Base-by-base conservation (phyloP, 768 basidiomycete genomes). In the Russula sp. region DNA sequence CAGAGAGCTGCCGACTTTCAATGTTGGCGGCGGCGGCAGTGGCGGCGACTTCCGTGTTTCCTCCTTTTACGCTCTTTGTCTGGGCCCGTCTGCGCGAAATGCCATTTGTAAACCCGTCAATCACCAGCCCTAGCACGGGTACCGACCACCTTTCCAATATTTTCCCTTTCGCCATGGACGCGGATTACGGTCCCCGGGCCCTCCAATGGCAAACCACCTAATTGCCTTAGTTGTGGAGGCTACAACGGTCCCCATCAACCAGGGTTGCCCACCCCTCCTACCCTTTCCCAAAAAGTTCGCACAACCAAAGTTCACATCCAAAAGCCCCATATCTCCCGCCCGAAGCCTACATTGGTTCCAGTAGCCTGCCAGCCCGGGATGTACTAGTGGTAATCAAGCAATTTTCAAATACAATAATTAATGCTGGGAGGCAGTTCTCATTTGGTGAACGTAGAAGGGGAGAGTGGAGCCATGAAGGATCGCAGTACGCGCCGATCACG, bases 31-130 rank as follows among this genome's bases (percentile, higher is more conserved):
- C 8, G 20, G 27, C n/a, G 51, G 34, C n/a, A 37, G 35, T 34
- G 42, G 47, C 63, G 63, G 58, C 58, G 54, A 60, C 63, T 64
- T 60, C 58, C 54, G 45, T 42, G 31, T 59, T 57, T 50, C 8
- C n/a, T 48, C n/a, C 47, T 48, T 47, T 37, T 40, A 50, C 32
- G 53, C 63, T 35, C 37, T 59, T 53, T 60, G 20, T 40, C 31
- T 55, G 58, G 49, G 50, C 34, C 34, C 51, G 31, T 59, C 31
- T 20, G 47, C 49, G 11, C 34, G 56, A 51, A 34, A 53, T 50
- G 35, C 34, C 51, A 58, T 53, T 47, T 54, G 47, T 57, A 51
- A 39, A 57, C 40, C 32, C 37, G 34, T 45, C 45, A 35, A 20
- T 35, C 56, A n/a, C 56, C 13, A 22, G 22, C n/a, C 34, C 40